Evolutionary conservation across 768 basidiomycete species (phyloP), one percentile per base, ranked within the genome.

Genomic region (Boletus reticuloceps): DNA sequence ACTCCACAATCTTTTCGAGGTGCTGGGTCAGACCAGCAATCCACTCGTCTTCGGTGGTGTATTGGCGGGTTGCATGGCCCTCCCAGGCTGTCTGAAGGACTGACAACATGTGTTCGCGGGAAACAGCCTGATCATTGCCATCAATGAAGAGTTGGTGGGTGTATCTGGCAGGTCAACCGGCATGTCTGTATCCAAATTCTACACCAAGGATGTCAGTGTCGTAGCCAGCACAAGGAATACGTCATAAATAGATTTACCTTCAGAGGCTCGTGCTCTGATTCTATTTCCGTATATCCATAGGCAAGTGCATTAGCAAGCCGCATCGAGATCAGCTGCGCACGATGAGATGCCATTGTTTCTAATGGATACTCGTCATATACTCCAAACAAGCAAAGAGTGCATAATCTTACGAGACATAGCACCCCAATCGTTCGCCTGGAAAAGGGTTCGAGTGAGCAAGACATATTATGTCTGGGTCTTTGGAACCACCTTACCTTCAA

Each of bases 351-450:
- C 64, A 81, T 73, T 1, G 75, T 79, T 70, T 80, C 79, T 81
- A 53, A 11, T 53, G 1, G 39, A 10, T 16, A 17, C 11, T 59
- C 39, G 17, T 51, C 22, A 42, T 6, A 38, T 20, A 13, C 1
- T 19, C 20, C 32, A 31, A 32, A 25, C 6, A n/a, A 13, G 4
- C 3, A 16, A 37, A 29, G 32, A 0, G 8, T 0, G 0, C n/a
- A 7, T 17, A 2, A n/a, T 67, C 82, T 47, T 59, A 86, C 84
- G 82, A 46, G 83, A 83, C 47, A 85, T 70, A 0, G 84, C 74
- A n/a, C 82, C 80, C 84, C 85, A 86, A 58, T 86, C 84, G 32
- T 84, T 84, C 4, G 80, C 77, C 84, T 84, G 53, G 10, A 44
- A 44, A 3, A 48, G 2, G 2, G 38, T 20, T 13, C 8, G 5